A percentile compares a stretch with the other conserved stretches of the same genome.
phyloP scores from a whole-genome alignment of 345 rosid genomes.

The Microthlaspi erraticum region DNA sequence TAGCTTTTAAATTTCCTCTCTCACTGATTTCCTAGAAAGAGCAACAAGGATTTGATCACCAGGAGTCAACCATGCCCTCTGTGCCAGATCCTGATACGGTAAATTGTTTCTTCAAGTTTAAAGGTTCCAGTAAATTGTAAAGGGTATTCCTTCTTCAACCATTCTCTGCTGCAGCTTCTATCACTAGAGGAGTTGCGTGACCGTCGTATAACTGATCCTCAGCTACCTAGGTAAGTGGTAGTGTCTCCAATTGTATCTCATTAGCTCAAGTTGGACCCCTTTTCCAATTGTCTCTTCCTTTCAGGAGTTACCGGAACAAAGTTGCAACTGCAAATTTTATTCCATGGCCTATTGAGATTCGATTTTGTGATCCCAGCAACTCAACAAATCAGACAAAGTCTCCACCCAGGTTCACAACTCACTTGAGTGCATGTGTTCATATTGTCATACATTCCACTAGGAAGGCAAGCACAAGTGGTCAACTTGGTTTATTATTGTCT shows the following conservation, averaged over 20 bases:
- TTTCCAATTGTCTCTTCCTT: slow-evolving; percentile 37
- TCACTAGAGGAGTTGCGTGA: slow-evolving; percentile 85
- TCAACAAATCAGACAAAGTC: slow-evolving; percentile 77
- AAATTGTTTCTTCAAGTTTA: slow-evolving; percentile 34
- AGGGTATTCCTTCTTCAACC: slow-evolving; percentile 23
- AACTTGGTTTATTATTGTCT: neutral
- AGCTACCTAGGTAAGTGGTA: slow-evolving; percentile 72
- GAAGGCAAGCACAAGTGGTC: slow-evolving; percentile 6
- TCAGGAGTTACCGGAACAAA: slow-evolving; percentile 91
- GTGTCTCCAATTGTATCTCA: slow-evolving; percentile 17
- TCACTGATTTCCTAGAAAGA: slow-evolving; percentile 58
- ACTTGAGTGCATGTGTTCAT: slow-evolving; percentile 1
- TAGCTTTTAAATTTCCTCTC: neutral
- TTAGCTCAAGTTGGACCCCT: slow-evolving; percentile 18
- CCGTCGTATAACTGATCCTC: slow-evolving; percentile 83
- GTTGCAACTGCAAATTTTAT: slow-evolving; percentile 65
- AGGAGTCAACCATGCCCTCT: slow-evolving; percentile 64
- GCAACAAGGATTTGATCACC: slow-evolving; percentile 80
- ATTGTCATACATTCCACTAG: slow-evolving; percentile 5
- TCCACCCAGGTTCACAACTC: slow-evolving; percentile 72
- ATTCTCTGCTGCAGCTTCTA: slow-evolving; percentile 67
- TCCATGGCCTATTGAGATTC: slow-evolving; percentile 97
- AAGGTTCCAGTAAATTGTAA: neutral
- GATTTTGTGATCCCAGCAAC: slow-evolving; percentile 82
- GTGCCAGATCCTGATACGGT: slow-evolving; percentile 87